phyloP scores from a whole-genome alignment of 768 basidiomycete genomes.

The Macrocybe gigantea region DNA sequence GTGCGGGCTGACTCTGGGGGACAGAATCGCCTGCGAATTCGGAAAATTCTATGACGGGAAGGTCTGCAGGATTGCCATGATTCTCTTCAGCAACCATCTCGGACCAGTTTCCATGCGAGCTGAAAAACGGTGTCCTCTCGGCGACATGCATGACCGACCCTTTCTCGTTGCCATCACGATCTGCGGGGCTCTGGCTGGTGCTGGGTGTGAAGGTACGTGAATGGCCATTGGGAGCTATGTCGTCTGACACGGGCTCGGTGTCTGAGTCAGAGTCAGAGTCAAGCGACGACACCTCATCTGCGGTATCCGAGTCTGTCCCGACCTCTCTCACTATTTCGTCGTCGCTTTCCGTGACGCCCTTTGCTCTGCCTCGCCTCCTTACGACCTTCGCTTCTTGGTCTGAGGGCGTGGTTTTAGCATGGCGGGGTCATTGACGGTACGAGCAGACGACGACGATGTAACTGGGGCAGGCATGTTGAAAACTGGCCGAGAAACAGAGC shows the following conservation, averaged over 20 bases:
- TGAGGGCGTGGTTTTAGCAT: slow-evolving; percentile 27
- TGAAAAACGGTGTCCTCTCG: slow-evolving; percentile 45
- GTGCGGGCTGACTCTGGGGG: slow-evolving; percentile 15
- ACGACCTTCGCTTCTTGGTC: slow-evolving; percentile 39
- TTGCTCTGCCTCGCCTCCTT: slow-evolving; percentile 60
- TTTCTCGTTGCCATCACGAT: slow-evolving; percentile 26
- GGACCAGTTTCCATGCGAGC: slow-evolving; percentile 60
- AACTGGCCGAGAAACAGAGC: slow-evolving; percentile 14
- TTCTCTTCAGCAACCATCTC: slow-evolving; percentile 80
- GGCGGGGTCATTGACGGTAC: slow-evolving; percentile 20
- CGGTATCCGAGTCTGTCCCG: slow-evolving; percentile 67
- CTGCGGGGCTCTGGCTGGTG: slow-evolving; percentile 57
- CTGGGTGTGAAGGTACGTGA: slow-evolving; percentile 59
- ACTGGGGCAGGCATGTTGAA: slow-evolving; percentile 42
- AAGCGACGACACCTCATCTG: slow-evolving; percentile 52
- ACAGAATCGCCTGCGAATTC: slow-evolving; percentile 43
- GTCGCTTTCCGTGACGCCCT: slow-evolving; percentile 59
- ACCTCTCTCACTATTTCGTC: slow-evolving; percentile 73
- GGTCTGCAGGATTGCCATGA: slow-evolving; percentile 53
- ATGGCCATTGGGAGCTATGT: slow-evolving; percentile 43
- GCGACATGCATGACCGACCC: slow-evolving; percentile 15
- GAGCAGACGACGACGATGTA: slow-evolving; percentile 27
- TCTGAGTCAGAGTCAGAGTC: slow-evolving; percentile 65
- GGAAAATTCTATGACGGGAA: slow-evolving; percentile 79
- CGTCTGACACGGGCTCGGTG: slow-evolving; percentile 65